Percentiles rank a stretch among this genome's conserved stretches.
phyloP scores from a whole-genome alignment of 768 basidiomycete species.

The Goffeauzyma gilvescens region DNA sequence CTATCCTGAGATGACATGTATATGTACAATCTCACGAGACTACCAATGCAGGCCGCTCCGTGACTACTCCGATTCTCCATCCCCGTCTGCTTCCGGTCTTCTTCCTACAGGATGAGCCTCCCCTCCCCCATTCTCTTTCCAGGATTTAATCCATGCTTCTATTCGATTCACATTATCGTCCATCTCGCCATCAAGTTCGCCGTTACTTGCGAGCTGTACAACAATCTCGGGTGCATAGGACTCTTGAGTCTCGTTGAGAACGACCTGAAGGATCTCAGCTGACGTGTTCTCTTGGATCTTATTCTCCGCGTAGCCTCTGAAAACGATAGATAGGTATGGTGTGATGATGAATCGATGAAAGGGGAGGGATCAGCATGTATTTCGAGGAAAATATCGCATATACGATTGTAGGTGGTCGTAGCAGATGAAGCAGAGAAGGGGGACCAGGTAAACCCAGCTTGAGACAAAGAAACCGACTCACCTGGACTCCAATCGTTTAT shows the following conservation, averaged over 20 bases:
- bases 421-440: background rate
- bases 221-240: conserved; percentile 75
- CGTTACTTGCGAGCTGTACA: conserved; percentile 52
- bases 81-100: conserved; percentile 6
- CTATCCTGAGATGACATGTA: too few species aligned
- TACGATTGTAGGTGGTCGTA: background rate
- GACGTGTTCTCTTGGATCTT: conserved; percentile 98
- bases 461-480: too few species aligned
- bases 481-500: conserved; percentile 83
- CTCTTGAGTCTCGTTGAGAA: conserved; percentile 67
- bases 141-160: conserved; percentile 65
- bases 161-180: conserved; percentile 74
- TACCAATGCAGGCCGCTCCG: too few species aligned
- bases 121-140: conserved; percentile 36
- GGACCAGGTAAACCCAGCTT: background rate
- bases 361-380: too few species aligned
- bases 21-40: too few species aligned
- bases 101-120: too few species aligned
- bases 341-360: background rate
- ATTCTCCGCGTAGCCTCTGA: conserved; percentile 64
- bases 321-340: background rate
- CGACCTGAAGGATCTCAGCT: conserved; percentile 91
- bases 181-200: conserved; percentile 53
- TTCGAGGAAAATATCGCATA: background rate
- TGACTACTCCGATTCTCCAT: background rate